Conservation (phyloP, 192 early-diverging fungal genomes). For the Coemansia sp. region DNA sequence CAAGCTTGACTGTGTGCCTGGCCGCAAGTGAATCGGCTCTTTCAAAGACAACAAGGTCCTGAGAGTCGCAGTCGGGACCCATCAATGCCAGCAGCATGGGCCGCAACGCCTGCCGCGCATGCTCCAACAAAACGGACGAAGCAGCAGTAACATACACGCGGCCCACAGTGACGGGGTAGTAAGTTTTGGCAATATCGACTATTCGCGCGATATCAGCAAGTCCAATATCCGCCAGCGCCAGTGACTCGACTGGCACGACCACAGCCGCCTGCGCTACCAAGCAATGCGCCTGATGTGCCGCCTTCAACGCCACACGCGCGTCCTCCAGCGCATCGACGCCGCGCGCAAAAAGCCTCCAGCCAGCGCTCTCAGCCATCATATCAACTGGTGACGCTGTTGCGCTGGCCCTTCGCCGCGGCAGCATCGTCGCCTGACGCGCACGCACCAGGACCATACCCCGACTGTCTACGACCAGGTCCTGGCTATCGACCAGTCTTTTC, state of each 20-base stretch:
- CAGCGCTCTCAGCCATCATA: slow-evolving; percentile 1
- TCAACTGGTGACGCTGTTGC: not conserved
- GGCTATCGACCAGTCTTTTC: not conserved
- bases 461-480: slow-evolving; percentile 18
- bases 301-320: slow-evolving; percentile 41
- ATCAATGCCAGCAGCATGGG: slow-evolving; percentile 20
- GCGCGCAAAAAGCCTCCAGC: slow-evolving; percentile 25
- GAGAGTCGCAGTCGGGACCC: not conserved
- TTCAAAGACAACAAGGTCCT: slow-evolving; percentile 4
- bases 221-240: slow-evolving; percentile 33
- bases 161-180: slow-evolving; percentile 29
- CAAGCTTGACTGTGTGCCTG: not conserved
- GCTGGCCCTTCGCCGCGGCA: slow-evolving; percentile 13
- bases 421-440: slow-evolving; percentile 25
- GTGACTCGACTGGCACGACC: slow-evolving; percentile 41
- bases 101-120: slow-evolving; percentile 33
- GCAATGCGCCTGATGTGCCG: slow-evolving; percentile 6
- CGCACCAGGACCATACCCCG: slow-evolving; percentile 35
- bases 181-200: slow-evolving; percentile 17
- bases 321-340: slow-evolving; percentile 42
- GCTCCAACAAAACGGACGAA: slow-evolving; percentile 47
- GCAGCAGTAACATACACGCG: slow-evolving; percentile 43
- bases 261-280: slow-evolving; percentile 21
- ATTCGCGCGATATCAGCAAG: not conserved
- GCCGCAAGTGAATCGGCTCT: not conserved